A percentile compares a stretch with the other conserved stretches of the same genome.
Conservation (phyloP, 2,329 filamentous ascomycete species). For the Colletotrichum sublineola region DNA sequence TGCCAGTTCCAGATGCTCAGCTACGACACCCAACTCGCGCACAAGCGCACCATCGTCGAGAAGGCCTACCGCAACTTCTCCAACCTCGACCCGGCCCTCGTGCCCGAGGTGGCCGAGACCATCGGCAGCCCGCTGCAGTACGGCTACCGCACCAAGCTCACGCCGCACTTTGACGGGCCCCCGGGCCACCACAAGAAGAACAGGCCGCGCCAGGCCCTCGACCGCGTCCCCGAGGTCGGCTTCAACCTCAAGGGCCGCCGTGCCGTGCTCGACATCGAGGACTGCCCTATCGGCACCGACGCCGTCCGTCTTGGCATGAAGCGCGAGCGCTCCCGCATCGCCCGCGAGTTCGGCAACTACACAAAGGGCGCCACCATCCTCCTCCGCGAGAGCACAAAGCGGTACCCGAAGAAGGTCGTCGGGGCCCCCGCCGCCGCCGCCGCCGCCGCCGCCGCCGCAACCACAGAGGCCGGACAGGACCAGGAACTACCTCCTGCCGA, state of each 20-base stretch:
- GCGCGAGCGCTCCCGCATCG: constrained; percentile 82
- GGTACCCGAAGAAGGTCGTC: constrained; percentile 66
- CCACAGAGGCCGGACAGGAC: not conserved
- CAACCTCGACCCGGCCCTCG: constrained; percentile 78
- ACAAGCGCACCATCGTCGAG: constrained; percentile 89
- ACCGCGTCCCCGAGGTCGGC: constrained; percentile 82
- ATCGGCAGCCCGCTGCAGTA: constrained; percentile 93
- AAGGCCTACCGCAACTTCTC: constrained; percentile 95
- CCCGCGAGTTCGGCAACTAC: constrained; percentile 77
- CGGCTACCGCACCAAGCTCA: constrained; percentile 95
- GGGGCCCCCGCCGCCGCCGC: constrained; percentile 43
- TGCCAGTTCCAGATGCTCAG: constrained; percentile 99
- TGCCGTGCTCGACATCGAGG: constrained; percentile 91
- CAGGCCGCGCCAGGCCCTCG: constrained; percentile 63
- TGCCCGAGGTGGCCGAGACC: constrained; percentile 85
- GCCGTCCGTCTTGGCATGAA: constrained; percentile 85
- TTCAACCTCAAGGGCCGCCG: constrained; percentile 90
- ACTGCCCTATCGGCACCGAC: constrained; percentile 94
- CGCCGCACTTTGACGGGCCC: constrained; percentile 92
- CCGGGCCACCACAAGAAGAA: constrained; percentile 65
- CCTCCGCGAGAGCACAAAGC: constrained; percentile 85
- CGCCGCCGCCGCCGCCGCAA: constrained; percentile 49
- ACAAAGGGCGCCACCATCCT: constrained; percentile 88
- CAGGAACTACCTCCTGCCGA: constrained; percentile 45
- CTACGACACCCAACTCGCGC: constrained; percentile 85